These are phyloP conservation scores for Dactylella cylindrospora DNA, from an alignment of 2,329 filamentous ascomycete genomes.

Conservation along the genomic window DNA sequence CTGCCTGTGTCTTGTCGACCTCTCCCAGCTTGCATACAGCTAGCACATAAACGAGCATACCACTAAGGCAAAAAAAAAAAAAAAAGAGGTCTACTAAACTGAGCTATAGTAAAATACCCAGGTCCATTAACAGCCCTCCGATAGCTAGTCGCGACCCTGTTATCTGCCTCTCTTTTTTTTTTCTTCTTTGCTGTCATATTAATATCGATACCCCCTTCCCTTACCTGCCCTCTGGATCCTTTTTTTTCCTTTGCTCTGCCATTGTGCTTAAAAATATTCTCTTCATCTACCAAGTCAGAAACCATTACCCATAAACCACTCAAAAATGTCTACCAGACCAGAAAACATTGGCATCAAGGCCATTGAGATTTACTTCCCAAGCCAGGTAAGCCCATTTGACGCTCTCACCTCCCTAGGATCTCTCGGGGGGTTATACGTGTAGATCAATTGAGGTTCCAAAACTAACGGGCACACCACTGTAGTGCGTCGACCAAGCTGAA, in stretches of 20 bases:
- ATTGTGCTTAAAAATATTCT: constrained; percentile 25
- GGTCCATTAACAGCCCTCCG: no score
- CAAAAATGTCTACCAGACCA: constrained; percentile 70
- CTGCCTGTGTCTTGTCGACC: no score
- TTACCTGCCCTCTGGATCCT: constrained; percentile 1
- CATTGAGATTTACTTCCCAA: constrained; percentile 87
- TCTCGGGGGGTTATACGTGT: neutral
- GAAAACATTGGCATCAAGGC: constrained; percentile 91
- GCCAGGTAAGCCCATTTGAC: constrained; percentile 70
- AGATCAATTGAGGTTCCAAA: constrained; percentile 39
- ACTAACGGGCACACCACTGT: constrained; percentile 14
- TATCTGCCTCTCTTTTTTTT: constrained; percentile 29
- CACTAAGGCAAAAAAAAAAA: no score
- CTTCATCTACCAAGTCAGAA: constrained; percentile 30
- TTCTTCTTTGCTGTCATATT: constrained; percentile 34
- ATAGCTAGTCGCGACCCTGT: constrained; percentile 7
- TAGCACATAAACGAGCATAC: no score
- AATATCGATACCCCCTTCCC: constrained; percentile 38
- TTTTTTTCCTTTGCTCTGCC: constrained; percentile 6
- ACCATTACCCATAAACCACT: constrained; percentile 46
- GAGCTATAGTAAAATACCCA: no score
- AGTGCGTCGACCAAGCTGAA: constrained; percentile 83
- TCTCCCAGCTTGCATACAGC: no score
- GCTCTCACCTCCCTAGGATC: constrained; percentile 43
- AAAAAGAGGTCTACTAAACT: no score